Evolutionary conservation across 148 eudicot genomes (phyloP), one percentile per base, ranked within the genome.

Genomic region (Rhododendron vialii): DNA sequence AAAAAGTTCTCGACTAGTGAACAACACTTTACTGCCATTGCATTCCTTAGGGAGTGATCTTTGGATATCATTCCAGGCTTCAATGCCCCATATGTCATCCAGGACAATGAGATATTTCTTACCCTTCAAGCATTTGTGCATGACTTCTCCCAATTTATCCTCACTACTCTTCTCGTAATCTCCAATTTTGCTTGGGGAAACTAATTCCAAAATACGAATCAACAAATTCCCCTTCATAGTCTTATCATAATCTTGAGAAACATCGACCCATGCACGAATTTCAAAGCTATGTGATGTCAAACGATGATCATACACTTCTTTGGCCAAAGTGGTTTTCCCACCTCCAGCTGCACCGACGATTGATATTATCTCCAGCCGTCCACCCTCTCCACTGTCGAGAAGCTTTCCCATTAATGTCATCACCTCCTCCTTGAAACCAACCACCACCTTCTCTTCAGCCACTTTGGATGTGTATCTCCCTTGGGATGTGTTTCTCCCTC

Each of bases 291-390:
- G 63, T 6, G 30, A 76, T 11, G 79, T 84, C 2, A 35, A 51
- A 2, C 43, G 77, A 85, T 89, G 86, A 0, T 61, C 82, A 43
- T 81, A 90, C 4, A 89, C 71, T 47, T 85, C 86, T 30, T 57
- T 84, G 0, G 88, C 89, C 4, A 87, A 83, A 26, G 94, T 92
- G 0, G 94, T 92, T 88, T 92, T 92, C 5, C 94, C 91, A 1
- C 89, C 81, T 22, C 92, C 92, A 8, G 87, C 87, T 90, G 88
- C 88, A 2, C 92, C 94, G 2, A 90, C 83, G 1, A 92, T 86
- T 20, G 92, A 83, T 22, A 92, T 86, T 5, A 90, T 86, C 53
- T 92, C 89, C 13, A 87, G 87, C 26, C 86, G 61, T 18, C 17
- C 20, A 0, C 75, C 50, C 4, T 77, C 30, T 10, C 86, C 89